phyloP scores from a whole-genome alignment of 352 stramenopile genomes.

The Phytophthora melonis region DNA sequence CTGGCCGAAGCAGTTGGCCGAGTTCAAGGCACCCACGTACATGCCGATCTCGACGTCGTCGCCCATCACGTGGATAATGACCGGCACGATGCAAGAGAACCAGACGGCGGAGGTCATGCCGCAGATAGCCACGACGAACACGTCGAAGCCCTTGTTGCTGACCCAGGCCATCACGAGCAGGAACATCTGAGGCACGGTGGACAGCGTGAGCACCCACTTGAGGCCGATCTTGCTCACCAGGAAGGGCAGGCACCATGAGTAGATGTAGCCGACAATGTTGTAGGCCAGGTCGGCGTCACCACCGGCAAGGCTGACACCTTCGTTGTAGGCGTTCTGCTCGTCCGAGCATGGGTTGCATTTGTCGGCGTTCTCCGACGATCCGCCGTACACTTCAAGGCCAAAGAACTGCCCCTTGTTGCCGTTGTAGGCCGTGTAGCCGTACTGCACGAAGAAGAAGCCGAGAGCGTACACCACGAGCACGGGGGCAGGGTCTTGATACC shows the following conservation, averaged over 20 bases:
- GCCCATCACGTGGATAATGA: constrained; percentile 34
- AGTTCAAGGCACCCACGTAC: constrained; percentile 69
- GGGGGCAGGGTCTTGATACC: constrained; percentile 38
- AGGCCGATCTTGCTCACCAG: constrained; percentile 51
- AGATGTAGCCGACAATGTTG: constrained; percentile 53
- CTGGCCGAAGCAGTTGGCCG: constrained; percentile 46
- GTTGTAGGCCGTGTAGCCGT: constrained; percentile 60
- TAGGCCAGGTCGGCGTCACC: constrained; percentile 44
- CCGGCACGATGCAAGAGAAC: constrained; percentile 28
- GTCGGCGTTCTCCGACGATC: constrained; percentile 38
- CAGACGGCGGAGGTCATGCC: constrained; percentile 51
- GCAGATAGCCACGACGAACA: constrained; percentile 47
- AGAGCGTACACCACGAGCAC: constrained; percentile 41
- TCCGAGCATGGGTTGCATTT: constrained; percentile 32
- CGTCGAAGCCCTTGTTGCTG: constrained; percentile 43
- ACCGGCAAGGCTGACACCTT: constrained; percentile 50
- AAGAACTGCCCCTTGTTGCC: constrained; percentile 62
- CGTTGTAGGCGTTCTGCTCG: constrained; percentile 49
- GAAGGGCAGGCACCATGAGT: constrained; percentile 43
- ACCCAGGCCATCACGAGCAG: constrained; percentile 54
- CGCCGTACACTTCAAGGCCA: constrained; percentile 47
- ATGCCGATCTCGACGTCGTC: constrained; percentile 34
- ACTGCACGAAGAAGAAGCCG: constrained; percentile 43
- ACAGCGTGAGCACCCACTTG: constrained; percentile 43
- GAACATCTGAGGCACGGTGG: constrained; percentile 49